Evolutionary conservation across 768 basidiomycete genomes (phyloP).

Genomic region (Hydnomerulius pinastri): DNA sequence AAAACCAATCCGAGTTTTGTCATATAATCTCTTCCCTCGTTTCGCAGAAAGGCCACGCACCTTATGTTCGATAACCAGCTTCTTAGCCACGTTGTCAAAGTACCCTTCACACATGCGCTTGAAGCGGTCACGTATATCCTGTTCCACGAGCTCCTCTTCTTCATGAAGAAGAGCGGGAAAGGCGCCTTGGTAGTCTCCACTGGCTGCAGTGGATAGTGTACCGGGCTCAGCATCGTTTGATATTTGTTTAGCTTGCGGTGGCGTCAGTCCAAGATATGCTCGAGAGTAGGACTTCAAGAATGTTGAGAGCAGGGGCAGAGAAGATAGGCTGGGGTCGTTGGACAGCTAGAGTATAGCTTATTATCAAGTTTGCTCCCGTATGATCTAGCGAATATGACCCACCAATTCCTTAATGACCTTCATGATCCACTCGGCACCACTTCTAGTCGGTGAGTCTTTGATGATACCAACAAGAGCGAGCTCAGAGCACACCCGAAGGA

Average conservation of each 20-base stretch:
- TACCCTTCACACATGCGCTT: conserved; percentile 93
- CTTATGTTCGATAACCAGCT: conserved; percentile 88
- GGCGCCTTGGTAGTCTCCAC: conserved; percentile 32
- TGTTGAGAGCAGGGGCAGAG: conserved; percentile 85
- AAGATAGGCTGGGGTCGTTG: conserved; percentile 82
- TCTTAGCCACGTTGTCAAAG: conserved; percentile 89
- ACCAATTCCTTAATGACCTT: conserved; percentile 85
- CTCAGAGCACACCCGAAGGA: conserved; percentile 87
- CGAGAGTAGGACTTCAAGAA: conserved; percentile 93
- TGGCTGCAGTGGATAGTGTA: conserved; percentile 45
- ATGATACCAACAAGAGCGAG: conserved; percentile 87
- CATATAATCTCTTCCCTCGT: neutral
- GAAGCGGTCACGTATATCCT: conserved; percentile 85
- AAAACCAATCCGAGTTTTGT: neutral
- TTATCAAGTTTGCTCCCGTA: conserved; percentile 14
- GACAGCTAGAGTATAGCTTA: conserved; percentile 58
- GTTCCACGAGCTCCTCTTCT: conserved; percentile 78
- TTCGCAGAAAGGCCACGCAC: conserved; percentile 42
- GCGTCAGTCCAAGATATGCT: conserved; percentile 81
- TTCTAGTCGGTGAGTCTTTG: conserved; percentile 65
- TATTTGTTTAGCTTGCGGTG: conserved; percentile 61
- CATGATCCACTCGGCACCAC: conserved; percentile 89
- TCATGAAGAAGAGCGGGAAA: conserved; percentile 49
- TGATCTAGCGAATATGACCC: conserved; percentile 29
- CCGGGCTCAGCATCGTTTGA: conserved; percentile 55